Conservation (phyloP, 108 stramenopile genomes). For the Aurantiochytrium sp. region DNA sequence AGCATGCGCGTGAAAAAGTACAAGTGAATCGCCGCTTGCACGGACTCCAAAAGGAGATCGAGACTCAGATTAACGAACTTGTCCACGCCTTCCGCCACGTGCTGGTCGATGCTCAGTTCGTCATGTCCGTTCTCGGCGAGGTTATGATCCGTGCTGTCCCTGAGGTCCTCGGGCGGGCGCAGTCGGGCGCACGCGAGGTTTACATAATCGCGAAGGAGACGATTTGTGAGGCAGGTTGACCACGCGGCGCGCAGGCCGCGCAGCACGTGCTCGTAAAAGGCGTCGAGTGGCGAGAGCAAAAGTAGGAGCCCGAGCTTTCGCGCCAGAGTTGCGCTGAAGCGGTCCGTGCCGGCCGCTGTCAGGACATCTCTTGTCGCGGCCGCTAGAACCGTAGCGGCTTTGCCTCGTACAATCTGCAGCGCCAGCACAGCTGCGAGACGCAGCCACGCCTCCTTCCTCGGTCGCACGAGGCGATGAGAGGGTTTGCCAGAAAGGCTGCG, state of each 20-base stretch:
- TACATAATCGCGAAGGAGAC: neutral
- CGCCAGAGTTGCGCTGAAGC: neutral
- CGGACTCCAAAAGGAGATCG: slow-evolving; percentile 72
- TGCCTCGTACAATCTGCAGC: neutral
- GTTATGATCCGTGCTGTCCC: neutral
- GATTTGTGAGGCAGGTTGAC: neutral
- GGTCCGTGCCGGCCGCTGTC: neutral
- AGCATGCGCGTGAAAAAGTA: slow-evolving; percentile 77
- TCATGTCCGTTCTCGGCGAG: no score
- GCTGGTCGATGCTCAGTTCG: slow-evolving; percentile 88
- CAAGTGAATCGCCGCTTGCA: slow-evolving; percentile 76
- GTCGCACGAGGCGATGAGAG: neutral
- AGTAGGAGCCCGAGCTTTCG: neutral
- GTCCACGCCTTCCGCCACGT: slow-evolving; percentile 85
- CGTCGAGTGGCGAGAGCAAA: neutral
- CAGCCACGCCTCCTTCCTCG: neutral
- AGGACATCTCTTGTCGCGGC: neutral
- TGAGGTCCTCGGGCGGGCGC: slow-evolving; percentile 26
- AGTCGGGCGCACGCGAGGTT: neutral
- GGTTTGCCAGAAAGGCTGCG: no score
- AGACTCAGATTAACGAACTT: slow-evolving; percentile 75
- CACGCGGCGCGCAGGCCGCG: neutral
- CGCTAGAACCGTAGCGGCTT: neutral
- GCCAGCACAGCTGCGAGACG: neutral
- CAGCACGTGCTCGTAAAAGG: neutral